phyloP scores from a whole-genome alignment of 2,329 filamentous ascomycete species.

The Cercospora sesami region DNA sequence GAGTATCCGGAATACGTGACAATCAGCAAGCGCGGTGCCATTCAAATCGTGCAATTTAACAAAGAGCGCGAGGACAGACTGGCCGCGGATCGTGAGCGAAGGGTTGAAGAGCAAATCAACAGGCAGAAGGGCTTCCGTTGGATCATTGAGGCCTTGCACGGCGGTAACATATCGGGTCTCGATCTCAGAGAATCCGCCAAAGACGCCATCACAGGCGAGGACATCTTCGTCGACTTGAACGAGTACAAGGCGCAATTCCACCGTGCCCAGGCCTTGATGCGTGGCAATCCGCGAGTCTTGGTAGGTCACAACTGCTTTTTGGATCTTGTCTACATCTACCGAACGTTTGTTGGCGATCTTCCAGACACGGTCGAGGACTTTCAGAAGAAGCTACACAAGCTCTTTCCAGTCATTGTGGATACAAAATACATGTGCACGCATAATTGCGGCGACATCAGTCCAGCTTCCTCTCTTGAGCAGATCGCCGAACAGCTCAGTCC shows the following conservation, averaged over 20 bases:
- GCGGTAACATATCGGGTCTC: slow-evolving; percentile 40
- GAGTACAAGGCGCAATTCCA: slow-evolving; percentile 43
- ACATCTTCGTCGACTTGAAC: slow-evolving; percentile 40
- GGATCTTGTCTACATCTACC: slow-evolving; percentile 64
- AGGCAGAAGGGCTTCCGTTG: slow-evolving; percentile 53
- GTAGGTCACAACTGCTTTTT: slow-evolving; percentile 67
- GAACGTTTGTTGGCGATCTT: slow-evolving; percentile 60
- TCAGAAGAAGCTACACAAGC: slow-evolving; percentile 49
- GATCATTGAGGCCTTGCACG: slow-evolving; percentile 51
- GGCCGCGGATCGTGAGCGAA: slow-evolving; percentile 40
- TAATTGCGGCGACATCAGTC: slow-evolving; percentile 55
- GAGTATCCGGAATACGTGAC: slow-evolving; percentile 56
- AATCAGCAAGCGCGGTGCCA: slow-evolving; percentile 45
- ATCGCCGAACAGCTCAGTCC: slow-evolving; percentile 47
- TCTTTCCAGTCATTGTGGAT: slow-evolving; percentile 61
- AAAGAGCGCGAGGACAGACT: slow-evolving; percentile 48
- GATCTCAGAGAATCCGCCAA: slow-evolving; percentile 42
- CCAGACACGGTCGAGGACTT: slow-evolving; percentile 59
- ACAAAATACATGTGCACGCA: slow-evolving; percentile 65
- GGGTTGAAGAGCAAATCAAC: slow-evolving; percentile 45
- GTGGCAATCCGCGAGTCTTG: slow-evolving; percentile 51
- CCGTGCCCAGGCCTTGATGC: slow-evolving; percentile 46
- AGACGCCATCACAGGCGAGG: slow-evolving; percentile 39
- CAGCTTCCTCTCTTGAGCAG: slow-evolving; percentile 51
- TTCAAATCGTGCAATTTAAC: slow-evolving; percentile 47